Evolutionary conservation across 108 stramenopile species (phyloP).

Genomic region (Cyclotella sp.): DNA sequence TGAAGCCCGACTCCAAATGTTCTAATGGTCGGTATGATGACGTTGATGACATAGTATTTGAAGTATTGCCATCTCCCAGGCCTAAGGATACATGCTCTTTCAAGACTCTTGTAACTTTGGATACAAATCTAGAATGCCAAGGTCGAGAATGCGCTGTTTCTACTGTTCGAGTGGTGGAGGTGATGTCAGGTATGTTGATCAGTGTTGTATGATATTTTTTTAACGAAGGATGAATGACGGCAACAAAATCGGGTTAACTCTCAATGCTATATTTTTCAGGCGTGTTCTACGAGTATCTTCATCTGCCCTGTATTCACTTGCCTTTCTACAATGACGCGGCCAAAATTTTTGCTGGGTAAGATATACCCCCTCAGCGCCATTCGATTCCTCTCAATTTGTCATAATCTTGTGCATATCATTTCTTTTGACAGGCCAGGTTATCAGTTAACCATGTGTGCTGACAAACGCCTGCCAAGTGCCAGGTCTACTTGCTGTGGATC

Average conservation of each 20-base stretch:
- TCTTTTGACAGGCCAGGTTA: background rate
- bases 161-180: constrained; percentile 54
- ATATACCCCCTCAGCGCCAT: no score
- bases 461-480: constrained; percentile 28
- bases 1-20: constrained; percentile 27
- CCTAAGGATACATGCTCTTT: constrained; percentile 41
- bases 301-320: constrained; percentile 61
- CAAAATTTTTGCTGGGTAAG: constrained; percentile 31
- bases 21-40: constrained; percentile 21
- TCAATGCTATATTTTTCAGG: constrained; percentile 4
- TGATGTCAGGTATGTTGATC: constrained; percentile 18
- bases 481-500: constrained; percentile 34
- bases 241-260: no score
- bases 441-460: constrained; percentile 27
- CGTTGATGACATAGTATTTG: constrained; percentile 34
- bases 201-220: background rate
- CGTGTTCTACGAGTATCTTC: constrained; percentile 67
- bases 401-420: background rate
- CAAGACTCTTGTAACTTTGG: constrained; percentile 24
- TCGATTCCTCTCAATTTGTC: background rate
- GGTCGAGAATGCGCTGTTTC: constrained; percentile 56
- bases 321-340: constrained; percentile 53
- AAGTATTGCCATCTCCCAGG: constrained; percentile 19
- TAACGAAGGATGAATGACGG: no score
- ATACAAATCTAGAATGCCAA: constrained; percentile 34